Evolutionary conservation across 2,329 filamentous ascomycete species (phyloP), one percentile per base, ranked within the genome.

Genomic region (Arthrobotrys sinensis): DNA sequence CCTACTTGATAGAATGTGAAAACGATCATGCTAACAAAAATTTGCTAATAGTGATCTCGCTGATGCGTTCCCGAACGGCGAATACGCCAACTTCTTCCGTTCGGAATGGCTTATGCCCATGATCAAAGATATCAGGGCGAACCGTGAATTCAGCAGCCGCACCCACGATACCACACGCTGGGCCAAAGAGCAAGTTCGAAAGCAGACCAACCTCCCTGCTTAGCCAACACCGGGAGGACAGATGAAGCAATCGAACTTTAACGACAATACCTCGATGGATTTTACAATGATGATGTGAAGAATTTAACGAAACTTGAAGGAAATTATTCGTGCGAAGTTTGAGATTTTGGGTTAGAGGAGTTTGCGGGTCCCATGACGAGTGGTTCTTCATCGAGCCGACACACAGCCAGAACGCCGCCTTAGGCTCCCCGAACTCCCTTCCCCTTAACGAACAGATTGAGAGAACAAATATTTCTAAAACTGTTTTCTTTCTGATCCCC

Each of bases 131-230:
- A 95, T 93, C 55, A 92, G 94, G 83, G 89, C 90, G 76, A 97
- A 96, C 87, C 91, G 93, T 81, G 94, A 98, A 55, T 97, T 93
- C 86, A 89, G 91, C 81, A 65, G 72, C 55, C 92, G 94, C 80
- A 99, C 96, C 2, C 91, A 96, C 81, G 93, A 97, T 81, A 98
- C 96, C 55, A 96, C 96, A 83, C 92, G 95, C 82, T 99, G 96
- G 96, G 94, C 96, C 80, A 92, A 95, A 79, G 96, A 98, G 86
- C 94, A 97, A 85, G 94, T 98, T 84, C 98, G 97, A 89, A 92
- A 93, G 82, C 96, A 99, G 85, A 86, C 91, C n/a, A 67, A 40
- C 62, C 68, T 76, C 62, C 65, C 77, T 50, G 70, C 71, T 63
- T 79, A 76, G 71, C 24, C 38, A 50, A 45, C 65, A 21, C n/a